Evolutionary conservation across 2,329 filamentous ascomycete genomes (phyloP), one percentile per base, ranked within the genome.

Genomic region (Hypoxylon sp.): DNA sequence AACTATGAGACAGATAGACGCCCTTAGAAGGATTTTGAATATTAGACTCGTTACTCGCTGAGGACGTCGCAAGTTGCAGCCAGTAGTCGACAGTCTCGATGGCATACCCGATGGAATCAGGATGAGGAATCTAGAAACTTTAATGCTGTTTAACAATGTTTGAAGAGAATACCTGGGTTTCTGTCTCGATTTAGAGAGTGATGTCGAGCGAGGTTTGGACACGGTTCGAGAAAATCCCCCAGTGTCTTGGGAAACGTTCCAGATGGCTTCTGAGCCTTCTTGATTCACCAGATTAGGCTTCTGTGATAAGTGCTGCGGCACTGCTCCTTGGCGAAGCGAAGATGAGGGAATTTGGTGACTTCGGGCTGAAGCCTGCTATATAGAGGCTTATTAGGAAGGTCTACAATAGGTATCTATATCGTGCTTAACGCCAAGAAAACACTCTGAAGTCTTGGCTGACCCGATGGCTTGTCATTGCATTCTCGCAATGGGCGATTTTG

Each of bases 1-100:
- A 80, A 72, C 76, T 79, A 73, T 82, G 74, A 79, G 29, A 52
- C 63, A 8, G 11, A 50, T 57, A 8, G 15, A 44, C 17, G 21
- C 48, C 19, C 24, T 17, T 32, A 24, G 54, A 8, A 27, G 53
- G 32, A 56, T 55, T 58, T 44, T 2, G 1, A 48, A 15, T 56
- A 44, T 13, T 35, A 6, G 27, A 27, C 19, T 13, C 7, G 27
- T 56, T 24, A 35, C 29, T 46, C 32, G 39, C n/a, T 35, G 10
- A 17, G 31, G 24, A 50, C 44, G 24, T 48, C 24, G 17, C 50
- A 32, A 24, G 15, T 37, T 32, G 44, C 17, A 59, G 11, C 46
- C 7, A 24, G 32, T 58, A 52, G 29, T 29, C 29, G 54, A 52
- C 32, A 17, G 58, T 52, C 46, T 48, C 51, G 54, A 42, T 44